Conservation (phyloP, 2,329 filamentous ascomycete genomes). For the Tolypocladium tropicale region DNA sequence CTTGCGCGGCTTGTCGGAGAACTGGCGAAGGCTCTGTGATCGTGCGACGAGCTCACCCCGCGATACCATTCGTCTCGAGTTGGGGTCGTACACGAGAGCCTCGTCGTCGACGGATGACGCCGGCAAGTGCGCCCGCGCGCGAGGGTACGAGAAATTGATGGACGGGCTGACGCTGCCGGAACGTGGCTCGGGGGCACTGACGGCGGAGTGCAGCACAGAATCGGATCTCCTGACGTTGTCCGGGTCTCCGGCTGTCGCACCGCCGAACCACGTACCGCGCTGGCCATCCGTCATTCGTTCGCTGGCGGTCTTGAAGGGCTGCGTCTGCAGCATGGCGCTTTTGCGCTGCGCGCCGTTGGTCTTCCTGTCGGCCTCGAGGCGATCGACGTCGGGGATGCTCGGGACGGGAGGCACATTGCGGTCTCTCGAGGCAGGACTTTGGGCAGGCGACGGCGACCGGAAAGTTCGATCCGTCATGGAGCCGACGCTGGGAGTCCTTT, state of each 20-base stretch:
- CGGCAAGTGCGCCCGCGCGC: constrained; percentile 24
- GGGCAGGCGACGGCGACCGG: constrained; percentile 57
- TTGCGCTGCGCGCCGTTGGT: constrained; percentile 14
- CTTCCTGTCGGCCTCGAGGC: constrained; percentile 12
- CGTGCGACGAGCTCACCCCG: constrained; percentile 29
- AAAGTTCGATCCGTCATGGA: constrained; percentile 90
- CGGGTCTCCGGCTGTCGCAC: constrained; percentile 30
- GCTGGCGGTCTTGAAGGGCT: constrained; percentile 42
- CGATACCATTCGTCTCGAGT: constrained; percentile 52
- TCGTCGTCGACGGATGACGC: constrained; percentile 21
- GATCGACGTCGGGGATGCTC: constrained; percentile 47
- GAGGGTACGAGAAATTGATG: constrained; percentile 51
- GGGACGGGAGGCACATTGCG: constrained; percentile 64
- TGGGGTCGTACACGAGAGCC: constrained; percentile 52
- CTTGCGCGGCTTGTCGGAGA: constrained; percentile 28
- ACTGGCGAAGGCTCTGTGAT: constrained; percentile 29
- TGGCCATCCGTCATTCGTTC: constrained; percentile 34
- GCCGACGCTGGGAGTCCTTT: constrained; percentile 57
- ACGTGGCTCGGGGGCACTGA: constrained; percentile 21
- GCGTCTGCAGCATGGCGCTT: constrained; percentile 32
- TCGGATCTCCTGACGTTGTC: constrained; percentile 35
- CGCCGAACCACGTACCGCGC: constrained; percentile 38
- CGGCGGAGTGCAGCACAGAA: constrained; percentile 21
- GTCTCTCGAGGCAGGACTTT: constrained; percentile 28
- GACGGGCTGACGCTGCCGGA: constrained; percentile 39